Conservation (phyloP, 768 basidiomycete species). For the Chalciporus chontae region DNA sequence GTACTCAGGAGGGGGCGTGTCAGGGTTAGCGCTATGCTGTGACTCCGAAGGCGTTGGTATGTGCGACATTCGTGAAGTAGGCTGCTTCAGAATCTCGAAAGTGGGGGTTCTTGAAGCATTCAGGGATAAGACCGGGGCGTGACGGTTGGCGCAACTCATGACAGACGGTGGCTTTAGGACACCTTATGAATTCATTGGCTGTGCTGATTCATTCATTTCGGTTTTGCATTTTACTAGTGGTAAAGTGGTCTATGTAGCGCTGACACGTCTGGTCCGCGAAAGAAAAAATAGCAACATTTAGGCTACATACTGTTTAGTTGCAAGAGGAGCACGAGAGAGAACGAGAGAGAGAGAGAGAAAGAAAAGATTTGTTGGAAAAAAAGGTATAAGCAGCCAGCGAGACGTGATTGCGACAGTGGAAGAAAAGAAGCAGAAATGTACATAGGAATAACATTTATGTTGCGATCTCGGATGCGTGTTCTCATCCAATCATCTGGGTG, state of each 20-base stretch:
- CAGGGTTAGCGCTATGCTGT: conserved; percentile 23
- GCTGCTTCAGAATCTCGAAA: not conserved
- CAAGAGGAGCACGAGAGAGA: too few species aligned
- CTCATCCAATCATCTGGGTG: conserved; percentile 1
- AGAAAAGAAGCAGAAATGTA: not conserved
- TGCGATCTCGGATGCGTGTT: not conserved
- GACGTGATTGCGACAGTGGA: not conserved
- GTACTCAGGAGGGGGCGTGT: conserved; percentile 29
- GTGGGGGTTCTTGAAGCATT: not conserved
- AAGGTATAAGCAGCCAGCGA: not conserved
- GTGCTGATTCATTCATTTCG: too few species aligned
- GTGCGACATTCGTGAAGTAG: not conserved
- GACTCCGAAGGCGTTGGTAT: conserved; percentile 9
- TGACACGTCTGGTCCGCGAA: not conserved
- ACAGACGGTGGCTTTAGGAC: too few species aligned
- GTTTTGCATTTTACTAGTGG: too few species aligned
- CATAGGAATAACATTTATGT: not conserved
- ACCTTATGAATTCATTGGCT: too few species aligned
- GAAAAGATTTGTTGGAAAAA: not conserved
- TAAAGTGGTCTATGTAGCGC: too few species aligned
- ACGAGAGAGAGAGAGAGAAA: not conserved
- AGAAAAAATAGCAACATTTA: too few species aligned
- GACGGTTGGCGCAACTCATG: not conserved
- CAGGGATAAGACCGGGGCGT: not conserved
- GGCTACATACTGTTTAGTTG: too few species aligned